Base-by-base conservation (phyloP, 129 eudicot species). In the Flaveria ramosissima region DNA sequence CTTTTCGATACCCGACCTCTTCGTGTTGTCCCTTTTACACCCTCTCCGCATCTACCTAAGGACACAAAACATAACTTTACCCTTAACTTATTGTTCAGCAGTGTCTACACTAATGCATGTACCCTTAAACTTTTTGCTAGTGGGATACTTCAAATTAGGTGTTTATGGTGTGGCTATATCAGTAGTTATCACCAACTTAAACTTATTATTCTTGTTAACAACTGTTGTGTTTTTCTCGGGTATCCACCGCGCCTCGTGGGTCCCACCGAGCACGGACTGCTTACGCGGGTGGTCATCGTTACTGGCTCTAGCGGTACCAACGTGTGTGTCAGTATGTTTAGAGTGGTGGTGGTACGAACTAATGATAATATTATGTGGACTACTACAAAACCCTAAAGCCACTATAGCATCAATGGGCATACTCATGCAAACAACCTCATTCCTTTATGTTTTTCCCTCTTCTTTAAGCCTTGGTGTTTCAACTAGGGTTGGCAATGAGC, bases 321-420 rank as follows among this genome's bases (percentile, higher is more conserved):
- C 84, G 0, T 93, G 98, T 48, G 76, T 88, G 0, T 88, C 96
- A 0, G 96, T 93, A 14, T 93, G 98, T 48, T 85, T 93, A 1
- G 98, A 93, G 68, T 93, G 98, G 98, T 93, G 98, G 98, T 93
- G 98, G 98, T 93, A 93, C 36, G 98, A 93, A 74, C 76, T 93
- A 27, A 90, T 93, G 98, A 93, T 90, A 69, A 80, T 93, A 83
- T 80, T 90, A 0, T 93, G 98, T 59, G 97, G 98, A 26, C 76
- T 93, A 30, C 27, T 93, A 27, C 55, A 78, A 60, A 93, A 85
- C 83, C 98, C 98, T 9, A 83, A 59, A 60, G 92, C 95, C 14
- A 93, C 91, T 45, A 81, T 93, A 30, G 92, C 97, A 6, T 88
- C 98, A 0, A 93, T 93, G 98, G 98, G 98, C 26, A 88, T 93